Base-by-base conservation (phyloP, 1,284 basidiomycete genomes). In the Mycena sp. region DNA sequence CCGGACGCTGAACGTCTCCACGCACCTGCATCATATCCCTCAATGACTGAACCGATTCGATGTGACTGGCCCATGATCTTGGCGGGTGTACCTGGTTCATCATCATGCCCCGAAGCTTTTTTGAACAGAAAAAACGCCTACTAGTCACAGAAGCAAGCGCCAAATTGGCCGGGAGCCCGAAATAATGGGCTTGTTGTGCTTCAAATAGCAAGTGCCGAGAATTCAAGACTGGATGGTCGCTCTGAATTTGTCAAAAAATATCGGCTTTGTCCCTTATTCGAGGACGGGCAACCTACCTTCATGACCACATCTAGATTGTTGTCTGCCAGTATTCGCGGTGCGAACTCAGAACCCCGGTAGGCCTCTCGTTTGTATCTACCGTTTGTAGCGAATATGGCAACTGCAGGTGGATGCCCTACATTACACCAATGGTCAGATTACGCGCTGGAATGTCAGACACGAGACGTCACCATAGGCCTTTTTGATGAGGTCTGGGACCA, bases 151-250 rank as follows among this genome's bases (percentile, higher is more conserved):
- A 82, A 3, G 88, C 82, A 11, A 95, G 76, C 6, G 91, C 90
- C 28, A 89, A 75, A 67, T 89, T 81, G 14, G 78, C 75, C 1
- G 85, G 75, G 37, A 91, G 77, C 11, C 88, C 87, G 68, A 88
- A 96, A 73, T 91, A 91, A 71, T 95, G 89, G 1, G 92, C 94
- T 74, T 96, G 93, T 59, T 94, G 92, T 0, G 95, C 95, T 76
- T 98, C 95, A 71, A 89, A 90, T 2, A 95, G 73, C 11, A 98
- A 80, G 72, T 89, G 88, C 6, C 95, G 85, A 30, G 91, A 92
- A 73, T 96, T 89, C n/a, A 95, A 65, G 1, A 90, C 88, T 12
- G 88, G 87, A 69, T 92, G 90, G 64, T 92, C 90, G 65, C 87
- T 90, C 90, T 91, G 58, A n/a, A 23, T 26, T 26, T 35, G n/a